phyloP scores from a whole-genome alignment of 306 rosid genomes.

The Vigna mungo region DNA sequence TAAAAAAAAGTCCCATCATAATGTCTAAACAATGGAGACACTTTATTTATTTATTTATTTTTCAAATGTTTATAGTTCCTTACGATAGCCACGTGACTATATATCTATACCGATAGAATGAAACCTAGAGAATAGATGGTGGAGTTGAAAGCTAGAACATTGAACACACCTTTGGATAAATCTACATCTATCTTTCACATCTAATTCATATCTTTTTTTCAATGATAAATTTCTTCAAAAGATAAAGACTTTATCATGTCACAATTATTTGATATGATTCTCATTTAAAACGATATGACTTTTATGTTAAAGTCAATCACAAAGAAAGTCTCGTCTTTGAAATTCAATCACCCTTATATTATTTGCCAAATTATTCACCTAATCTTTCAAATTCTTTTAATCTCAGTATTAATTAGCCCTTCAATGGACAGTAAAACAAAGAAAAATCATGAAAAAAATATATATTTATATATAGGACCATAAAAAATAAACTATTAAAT shows the following conservation, averaged over 20 bases:
- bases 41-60: too few species aligned
- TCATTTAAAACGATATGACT: neutral
- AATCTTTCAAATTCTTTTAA: neutral
- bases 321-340: neutral
- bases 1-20: too few species aligned
- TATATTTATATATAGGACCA: too few species aligned
- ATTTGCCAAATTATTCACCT: constrained; percentile 7
- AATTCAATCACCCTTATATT: neutral
- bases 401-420: neutral
- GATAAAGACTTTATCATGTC: neutral
- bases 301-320: neutral
- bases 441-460: too few species aligned
- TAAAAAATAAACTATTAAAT: too few species aligned
- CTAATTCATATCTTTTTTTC: neutral
- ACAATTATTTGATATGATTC: neutral
- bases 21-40: too few species aligned
- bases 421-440: neutral
- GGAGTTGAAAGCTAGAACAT: neutral
- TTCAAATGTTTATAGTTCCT: too few species aligned
- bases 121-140: neutral
- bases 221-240: neutral
- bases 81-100: too few species aligned
- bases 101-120: too few species aligned
- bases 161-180: neutral
- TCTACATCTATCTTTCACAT: neutral